These are phyloP conservation scores for Colletotrichum neosansevieriae DNA, from an alignment of 2,329 filamentous ascomycete species.

Conservation along the genomic window DNA sequence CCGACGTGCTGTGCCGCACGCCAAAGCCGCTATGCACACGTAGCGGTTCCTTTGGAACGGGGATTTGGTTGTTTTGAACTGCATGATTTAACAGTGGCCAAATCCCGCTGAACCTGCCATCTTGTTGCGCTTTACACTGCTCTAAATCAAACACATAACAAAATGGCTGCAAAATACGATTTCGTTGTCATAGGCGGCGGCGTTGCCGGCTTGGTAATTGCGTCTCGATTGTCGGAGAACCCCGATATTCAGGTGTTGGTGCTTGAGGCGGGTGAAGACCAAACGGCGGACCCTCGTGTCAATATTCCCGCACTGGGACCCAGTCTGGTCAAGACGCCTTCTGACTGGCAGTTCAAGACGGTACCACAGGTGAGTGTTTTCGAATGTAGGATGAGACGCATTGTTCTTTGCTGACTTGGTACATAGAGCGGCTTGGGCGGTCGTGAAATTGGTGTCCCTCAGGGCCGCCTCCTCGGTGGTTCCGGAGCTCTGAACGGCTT, in stretches of 20 bases:
- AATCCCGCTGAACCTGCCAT: constrained; percentile 5
- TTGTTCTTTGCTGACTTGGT: constrained; percentile 11
- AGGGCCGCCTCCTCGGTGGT: constrained; percentile 45
- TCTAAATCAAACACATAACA: constrained; percentile 5
- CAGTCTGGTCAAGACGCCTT: constrained; percentile 43
- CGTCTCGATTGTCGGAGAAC: constrained; percentile 41
- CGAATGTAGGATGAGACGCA: not conserved
- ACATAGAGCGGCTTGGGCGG: constrained; percentile 37
- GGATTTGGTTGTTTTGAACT: not conserved
- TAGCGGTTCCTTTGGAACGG: constrained; percentile 14
- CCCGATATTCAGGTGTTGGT: constrained; percentile 43
- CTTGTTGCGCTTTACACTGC: not conserved
- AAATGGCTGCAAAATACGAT: constrained; percentile 43
- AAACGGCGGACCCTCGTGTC: constrained; percentile 44
- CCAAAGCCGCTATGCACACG: constrained; percentile 11
- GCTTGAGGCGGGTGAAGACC: constrained; percentile 47
- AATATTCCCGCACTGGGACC: constrained; percentile 45
- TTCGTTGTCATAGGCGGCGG: constrained; percentile 40
- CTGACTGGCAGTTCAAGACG: constrained; percentile 45
- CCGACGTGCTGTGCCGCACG: not conserved
- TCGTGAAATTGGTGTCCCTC: constrained; percentile 41
- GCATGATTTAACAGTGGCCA: constrained; percentile 35
- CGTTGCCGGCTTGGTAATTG: constrained; percentile 38
- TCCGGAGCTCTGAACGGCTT: constrained; percentile 47
- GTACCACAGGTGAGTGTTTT: constrained; percentile 42